Base-by-base conservation (phyloP, 139 green algal species). In the Bryopsis sp. region DNA sequence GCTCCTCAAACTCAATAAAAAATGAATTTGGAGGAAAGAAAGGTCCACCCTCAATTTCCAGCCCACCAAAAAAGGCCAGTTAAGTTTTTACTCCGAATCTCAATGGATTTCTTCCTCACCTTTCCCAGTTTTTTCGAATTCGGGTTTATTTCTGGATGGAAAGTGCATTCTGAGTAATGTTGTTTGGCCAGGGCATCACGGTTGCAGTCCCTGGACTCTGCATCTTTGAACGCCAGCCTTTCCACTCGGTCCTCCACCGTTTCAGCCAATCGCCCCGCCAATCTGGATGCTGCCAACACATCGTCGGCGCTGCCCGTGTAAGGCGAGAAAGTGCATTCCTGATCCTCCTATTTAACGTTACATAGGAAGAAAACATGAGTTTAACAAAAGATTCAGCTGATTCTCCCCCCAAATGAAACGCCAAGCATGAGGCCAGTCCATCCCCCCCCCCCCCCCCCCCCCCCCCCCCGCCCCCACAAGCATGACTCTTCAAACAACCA, bases 321-420 rank as follows among this genome's bases (percentile, higher is more conserved):
- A n/a, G 62, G 62, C 15, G 11, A 7, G 37, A 69, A 69, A 34
- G 38, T 69, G 37, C 62, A 69, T 33, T 69, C 62, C 62, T 54
- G 4, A 19, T 57, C 62, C 37, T 69, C 62, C 62, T 69, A 69
- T 26, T n/a, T n/a, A n/a, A n/a, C n/a, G n/a, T n/a, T n/a, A n/a
- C n/a, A n/a, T n/a, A n/a, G n/a, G n/a, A n/a, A n/a, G n/a, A n/a
- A n/a, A n/a, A n/a, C n/a, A n/a, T n/a, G n/a, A n/a, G n/a, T n/a
- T n/a, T n/a, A n/a, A n/a, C n/a, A n/a, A n/a, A n/a, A n/a, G n/a
- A n/a, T n/a, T n/a, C n/a, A n/a, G n/a, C n/a, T n/a, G n/a, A n/a
- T n/a, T n/a, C n/a, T n/a, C n/a, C n/a, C n/a, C n/a, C n/a, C n/a
- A n/a, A n/a, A n/a, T n/a, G n/a, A n/a, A n/a, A n/a, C n/a, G n/a